Evolutionary conservation across 2,329 filamentous ascomycete genomes (phyloP).

Genomic region (Scedosporium minutisporum): DNA sequence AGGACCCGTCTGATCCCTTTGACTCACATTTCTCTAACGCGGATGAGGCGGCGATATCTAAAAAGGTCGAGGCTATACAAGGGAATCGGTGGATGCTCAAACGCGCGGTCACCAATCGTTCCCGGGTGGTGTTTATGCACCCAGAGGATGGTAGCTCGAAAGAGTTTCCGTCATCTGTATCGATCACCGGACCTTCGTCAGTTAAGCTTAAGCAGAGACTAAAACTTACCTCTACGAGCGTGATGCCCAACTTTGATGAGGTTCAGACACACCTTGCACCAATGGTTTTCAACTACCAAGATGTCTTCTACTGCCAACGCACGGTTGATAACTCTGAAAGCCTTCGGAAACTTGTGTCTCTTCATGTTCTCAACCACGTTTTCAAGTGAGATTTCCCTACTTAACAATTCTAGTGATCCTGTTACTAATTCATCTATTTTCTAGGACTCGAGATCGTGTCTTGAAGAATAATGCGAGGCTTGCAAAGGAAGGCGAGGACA

Average conservation of each 20-base stretch:
- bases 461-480: conserved; percentile 86
- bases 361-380: conserved; percentile 86
- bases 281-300: conserved; percentile 71
- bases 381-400: conserved; percentile 53
- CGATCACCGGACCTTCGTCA: conserved; percentile 30
- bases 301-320: conserved; percentile 67
- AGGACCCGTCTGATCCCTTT: conserved; percentile 60
- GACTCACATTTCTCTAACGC: conserved; percentile 67
- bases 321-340: conserved; percentile 57
- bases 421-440: background rate
- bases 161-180: conserved; percentile 21
- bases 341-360: conserved; percentile 61
- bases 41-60: conserved; percentile 49
- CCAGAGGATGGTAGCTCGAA: conserved; percentile 30
- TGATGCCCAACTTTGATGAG: conserved; percentile 47
- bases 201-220: conserved; percentile 65
- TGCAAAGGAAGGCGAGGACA: conserved; percentile 51
- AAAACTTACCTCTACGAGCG: conserved; percentile 39
- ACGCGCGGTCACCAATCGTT: conserved; percentile 34
- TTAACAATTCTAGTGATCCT: background rate
- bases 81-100: conserved; percentile 41
- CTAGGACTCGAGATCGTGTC: conserved; percentile 72
- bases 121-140: conserved; percentile 36
- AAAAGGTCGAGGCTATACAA: conserved; percentile 41
- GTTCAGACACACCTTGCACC: conserved; percentile 58